phyloP scores from a whole-genome alignment of 305 asterid species.

The Fraxinus ornus region DNA sequence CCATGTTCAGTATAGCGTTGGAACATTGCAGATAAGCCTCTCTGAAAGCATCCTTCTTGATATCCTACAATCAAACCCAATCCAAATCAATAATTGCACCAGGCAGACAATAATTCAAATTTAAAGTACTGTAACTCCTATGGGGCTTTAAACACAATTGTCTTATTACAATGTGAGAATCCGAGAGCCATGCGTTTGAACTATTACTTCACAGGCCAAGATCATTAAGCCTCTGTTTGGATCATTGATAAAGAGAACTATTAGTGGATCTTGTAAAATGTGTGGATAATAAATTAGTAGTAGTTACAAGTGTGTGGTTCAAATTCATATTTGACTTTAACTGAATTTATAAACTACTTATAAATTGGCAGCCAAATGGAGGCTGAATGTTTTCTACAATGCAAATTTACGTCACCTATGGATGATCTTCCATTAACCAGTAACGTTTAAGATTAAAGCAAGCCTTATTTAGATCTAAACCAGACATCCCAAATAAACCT shows the following conservation, averaged over 20 bases:
- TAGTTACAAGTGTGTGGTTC: neutral
- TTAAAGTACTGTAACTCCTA: neutral
- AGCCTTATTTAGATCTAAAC: neutral
- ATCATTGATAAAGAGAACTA: neutral
- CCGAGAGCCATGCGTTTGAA: neutral
- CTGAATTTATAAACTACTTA: no score
- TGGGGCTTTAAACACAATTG: neutral
- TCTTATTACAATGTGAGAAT: neutral
- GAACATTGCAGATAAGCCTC: conserved; percentile 82
- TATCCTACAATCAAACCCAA: conserved; percentile 57
- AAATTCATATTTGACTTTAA: neutral
- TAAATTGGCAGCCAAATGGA: neutral
- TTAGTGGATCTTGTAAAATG: neutral
- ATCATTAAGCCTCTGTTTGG: neutral
- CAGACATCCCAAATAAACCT: neutral
- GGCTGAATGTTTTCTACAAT: neutral
- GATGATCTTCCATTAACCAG: neutral
- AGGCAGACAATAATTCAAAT: neutral
- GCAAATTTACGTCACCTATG: neutral
- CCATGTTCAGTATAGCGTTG: conserved; percentile 78
- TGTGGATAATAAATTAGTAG: neutral
- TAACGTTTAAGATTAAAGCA: neutral
- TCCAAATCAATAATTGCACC: conserved; percentile 23
- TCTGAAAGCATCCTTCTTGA: conserved; percentile 81
- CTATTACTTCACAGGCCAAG: conserved; percentile 5